Evolutionary conservation across 345 rosid genomes (phyloP), one percentile per base, ranked within the genome.

Genomic region (Citrus cavaleriei): DNA sequence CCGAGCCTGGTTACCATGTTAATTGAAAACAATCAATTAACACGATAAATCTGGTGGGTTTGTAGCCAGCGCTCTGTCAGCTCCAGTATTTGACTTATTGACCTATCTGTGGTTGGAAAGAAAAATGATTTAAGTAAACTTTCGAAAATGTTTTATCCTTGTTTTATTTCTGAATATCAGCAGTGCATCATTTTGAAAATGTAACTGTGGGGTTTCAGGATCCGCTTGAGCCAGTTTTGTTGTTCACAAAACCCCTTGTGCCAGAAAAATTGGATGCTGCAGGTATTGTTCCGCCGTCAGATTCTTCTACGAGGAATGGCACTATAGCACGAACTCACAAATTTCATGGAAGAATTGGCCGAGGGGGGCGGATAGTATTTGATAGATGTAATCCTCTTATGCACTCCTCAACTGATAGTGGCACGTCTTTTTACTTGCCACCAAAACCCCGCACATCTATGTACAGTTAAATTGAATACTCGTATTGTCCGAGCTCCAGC

Each of bases 331-430:
- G 88, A 34, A 82, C 86, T 40, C 83, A 82, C 32, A 90, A 87
- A 86, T 93, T 90, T 75, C 91, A 82, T 18, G 99, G 99, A 79
- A 93, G 99, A 84, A 90, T 96, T 59, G 98, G 99, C 4, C 94
- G 98, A 2, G 99, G 99, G 81, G 98, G 98, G 14, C 87, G 99
- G 25, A 93, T 94, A 27, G 78, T 96, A 22, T 96, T 94, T 76
- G 98, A 96, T 75, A 87, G 99, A 88, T 94, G 98, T 98, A 94
- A 93, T 84, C 98, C 93, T 72, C 90, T 94, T 51, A 85, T 88
- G 86, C 95, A 89, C 27, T 76, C 95, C 59, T 90, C 91, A 58
- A 89, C 92, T 54, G 90, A 91, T 22, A 84, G 87, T 25, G 88
- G 93, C 73, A 92, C 87, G 80, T 81, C 97, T 49, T 83, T 84